Evolutionary conservation across 805 yeast species (phyloP).

Genomic region (Zygoascus ofunaensis): DNA sequence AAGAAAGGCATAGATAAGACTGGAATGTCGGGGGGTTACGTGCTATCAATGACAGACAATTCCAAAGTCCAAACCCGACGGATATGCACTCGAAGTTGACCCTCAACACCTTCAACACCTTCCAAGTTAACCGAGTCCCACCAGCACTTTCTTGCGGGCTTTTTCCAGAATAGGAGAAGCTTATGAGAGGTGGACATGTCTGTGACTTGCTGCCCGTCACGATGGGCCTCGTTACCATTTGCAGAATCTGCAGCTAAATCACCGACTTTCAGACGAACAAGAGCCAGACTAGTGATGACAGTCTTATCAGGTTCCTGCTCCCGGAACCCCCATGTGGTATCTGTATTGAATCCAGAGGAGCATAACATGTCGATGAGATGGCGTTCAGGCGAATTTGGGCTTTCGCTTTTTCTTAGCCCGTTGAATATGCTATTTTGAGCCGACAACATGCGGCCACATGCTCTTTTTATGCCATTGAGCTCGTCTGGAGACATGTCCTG

Average conservation of each 20-base stretch:
- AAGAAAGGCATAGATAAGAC: too few relatives aligned
- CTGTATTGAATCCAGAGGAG: constrained; percentile 65
- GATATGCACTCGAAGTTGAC: constrained; percentile 61
- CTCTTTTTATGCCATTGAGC: constrained; percentile 58
- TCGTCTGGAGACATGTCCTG: constrained; percentile 46
- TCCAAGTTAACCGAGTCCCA: constrained; percentile 51
- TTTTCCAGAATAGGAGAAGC: constrained; percentile 85
- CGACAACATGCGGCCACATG: constrained; percentile 61
- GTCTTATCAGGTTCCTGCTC: constrained; percentile 82
- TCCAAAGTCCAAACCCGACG: constrained; percentile 97
- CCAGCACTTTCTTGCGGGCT: constrained; percentile 99
- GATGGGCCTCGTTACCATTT: not conserved
- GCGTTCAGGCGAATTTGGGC: constrained; percentile 67
- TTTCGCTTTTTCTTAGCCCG: constrained; percentile 45
- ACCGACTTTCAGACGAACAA: constrained; percentile 38
- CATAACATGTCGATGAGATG: constrained; percentile 93
- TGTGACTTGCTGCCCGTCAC: not conserved
- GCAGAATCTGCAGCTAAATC: constrained; percentile 2
- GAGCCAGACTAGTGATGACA: constrained; percentile 73
- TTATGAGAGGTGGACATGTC: constrained; percentile 39
- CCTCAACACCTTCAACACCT: constrained; percentile 26
- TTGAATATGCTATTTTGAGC: constrained; percentile 56
- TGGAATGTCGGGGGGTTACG: too few relatives aligned
- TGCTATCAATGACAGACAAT: constrained; percentile 77
- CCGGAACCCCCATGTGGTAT: constrained; percentile 79